Percentiles rank a stretch among this genome's conserved stretches.
Conservation (phyloP, 2,329 filamentous ascomycete genomes). For the Aspergillus sergii region DNA sequence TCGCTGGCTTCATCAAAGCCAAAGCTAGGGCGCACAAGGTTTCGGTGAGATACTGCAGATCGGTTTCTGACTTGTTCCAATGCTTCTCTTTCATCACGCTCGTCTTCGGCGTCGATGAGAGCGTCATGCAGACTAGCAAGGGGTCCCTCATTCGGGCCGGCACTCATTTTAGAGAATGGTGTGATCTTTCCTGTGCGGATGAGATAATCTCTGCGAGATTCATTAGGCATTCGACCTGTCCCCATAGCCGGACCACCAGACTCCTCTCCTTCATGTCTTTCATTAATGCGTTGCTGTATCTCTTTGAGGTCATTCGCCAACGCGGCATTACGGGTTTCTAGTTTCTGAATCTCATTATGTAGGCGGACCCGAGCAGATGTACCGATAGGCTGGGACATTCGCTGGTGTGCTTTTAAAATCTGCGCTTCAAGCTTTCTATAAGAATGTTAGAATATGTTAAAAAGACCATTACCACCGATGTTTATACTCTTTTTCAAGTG, state of each 20-base stretch:
- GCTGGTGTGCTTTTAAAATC: constrained; percentile 61
- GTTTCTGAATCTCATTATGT: constrained; percentile 62
- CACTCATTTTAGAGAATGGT: constrained; percentile 80
- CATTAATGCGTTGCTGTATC: constrained; percentile 78
- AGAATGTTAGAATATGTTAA: neutral
- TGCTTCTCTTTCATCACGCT: constrained; percentile 54
- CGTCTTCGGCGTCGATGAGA: constrained; percentile 80
- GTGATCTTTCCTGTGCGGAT: constrained; percentile 98
- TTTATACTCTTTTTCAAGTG: constrained; percentile 49
- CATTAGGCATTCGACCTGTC: constrained; percentile 67
- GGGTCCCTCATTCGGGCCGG: constrained; percentile 59
- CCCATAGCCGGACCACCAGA: constrained; percentile 48
- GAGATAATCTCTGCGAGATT: constrained; percentile 84
- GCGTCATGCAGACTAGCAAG: constrained; percentile 74
- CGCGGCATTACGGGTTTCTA: constrained; percentile 65
- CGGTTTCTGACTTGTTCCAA: constrained; percentile 42
- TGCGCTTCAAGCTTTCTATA: constrained; percentile 64
- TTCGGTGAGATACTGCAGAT: constrained; percentile 67
- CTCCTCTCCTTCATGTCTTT: constrained; percentile 64
- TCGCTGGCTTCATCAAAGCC: constrained; percentile 51
- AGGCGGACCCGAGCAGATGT: constrained; percentile 52
- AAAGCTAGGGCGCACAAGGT: constrained; percentile 74
- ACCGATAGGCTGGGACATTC: constrained; percentile 58
- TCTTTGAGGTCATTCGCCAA: constrained; percentile 74
- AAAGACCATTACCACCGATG: neutral